A percentile compares a stretch with the other conserved stretches of the same genome.
phyloP scores from a whole-genome alignment of 805 yeast genomes.

The Cyberlindnera bimundalis region DNA sequence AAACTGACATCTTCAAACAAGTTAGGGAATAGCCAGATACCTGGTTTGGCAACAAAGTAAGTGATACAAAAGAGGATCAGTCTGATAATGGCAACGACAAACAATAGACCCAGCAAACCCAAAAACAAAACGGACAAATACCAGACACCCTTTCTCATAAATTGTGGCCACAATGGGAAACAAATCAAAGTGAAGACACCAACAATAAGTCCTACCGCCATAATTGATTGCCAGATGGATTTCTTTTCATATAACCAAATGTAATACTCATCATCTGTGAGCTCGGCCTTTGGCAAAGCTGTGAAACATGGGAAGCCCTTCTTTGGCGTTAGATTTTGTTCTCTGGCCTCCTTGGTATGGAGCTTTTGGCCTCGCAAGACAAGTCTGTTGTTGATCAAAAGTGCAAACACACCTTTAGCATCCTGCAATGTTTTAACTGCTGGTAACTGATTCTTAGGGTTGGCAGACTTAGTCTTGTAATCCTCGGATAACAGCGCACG shows the following conservation, averaged over 20 bases:
- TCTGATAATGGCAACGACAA: slow-evolving; percentile 75
- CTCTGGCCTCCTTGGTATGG: slow-evolving; percentile 62
- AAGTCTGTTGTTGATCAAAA: slow-evolving; percentile 68
- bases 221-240: slow-evolving; percentile 41
- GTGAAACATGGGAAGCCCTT: slow-evolving; percentile 60
- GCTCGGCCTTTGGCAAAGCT: slow-evolving; percentile 52
- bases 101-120: slow-evolving; percentile 70
- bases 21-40: slow-evolving; percentile 97
- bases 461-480: slow-evolving; percentile 51
- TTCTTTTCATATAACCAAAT: slow-evolving; percentile 81
- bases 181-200: slow-evolving; percentile 65
- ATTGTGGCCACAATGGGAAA: slow-evolving; percentile 93
- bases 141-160: slow-evolving; percentile 89
- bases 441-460: slow-evolving; percentile 46
- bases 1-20: slow-evolving; percentile 94
- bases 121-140: slow-evolving; percentile 76
- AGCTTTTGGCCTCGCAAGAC: slow-evolving; percentile 75
- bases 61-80: slow-evolving; percentile 64
- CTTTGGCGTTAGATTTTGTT: slow-evolving; percentile 59
- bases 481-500: slow-evolving; percentile 76
- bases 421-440: slow-evolving; percentile 46
- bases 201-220: slow-evolving; percentile 43
- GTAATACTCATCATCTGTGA: slow-evolving; percentile 67
- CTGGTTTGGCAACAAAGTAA: slow-evolving; percentile 55
- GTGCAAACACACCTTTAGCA: slow-evolving; percentile 60